These are phyloP conservation scores for Fraxinus angustifolia DNA, from an alignment of 305 asterid species.

Conservation along the genomic window DNA sequence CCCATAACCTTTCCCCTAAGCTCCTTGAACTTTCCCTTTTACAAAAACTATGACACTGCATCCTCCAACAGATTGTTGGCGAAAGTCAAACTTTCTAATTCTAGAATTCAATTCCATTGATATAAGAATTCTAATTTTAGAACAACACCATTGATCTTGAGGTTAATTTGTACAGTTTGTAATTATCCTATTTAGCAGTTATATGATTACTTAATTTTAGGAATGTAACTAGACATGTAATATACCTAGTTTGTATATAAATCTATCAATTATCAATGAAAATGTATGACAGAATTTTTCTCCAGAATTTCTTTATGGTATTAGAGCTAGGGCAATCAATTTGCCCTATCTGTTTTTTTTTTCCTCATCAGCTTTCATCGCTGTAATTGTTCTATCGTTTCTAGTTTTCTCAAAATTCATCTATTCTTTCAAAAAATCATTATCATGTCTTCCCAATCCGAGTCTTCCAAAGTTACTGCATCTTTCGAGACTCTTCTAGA, in stretches of 20 bases:
- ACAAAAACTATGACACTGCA: not conserved
- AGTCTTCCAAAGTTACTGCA: not conserved
- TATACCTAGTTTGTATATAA: too few relatives aligned
- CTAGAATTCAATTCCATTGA: not conserved
- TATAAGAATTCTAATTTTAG: not conserved
- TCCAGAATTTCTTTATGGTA: not conserved
- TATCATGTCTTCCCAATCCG: not conserved
- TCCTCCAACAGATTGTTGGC: not conserved
- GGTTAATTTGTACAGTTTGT: not conserved
- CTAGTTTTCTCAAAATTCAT: not conserved
- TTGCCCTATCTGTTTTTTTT: not conserved
- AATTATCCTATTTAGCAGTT: not conserved
- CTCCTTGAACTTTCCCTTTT: not conserved
- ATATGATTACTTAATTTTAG: not conserved
- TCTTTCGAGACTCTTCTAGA: not conserved
- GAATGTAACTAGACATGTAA: not conserved
- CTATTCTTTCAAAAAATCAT: not conserved
- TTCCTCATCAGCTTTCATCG: not conserved
- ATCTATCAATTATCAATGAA: not conserved
- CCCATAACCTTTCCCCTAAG: not conserved
- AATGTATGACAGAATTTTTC: not conserved
- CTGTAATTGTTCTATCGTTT: not conserved
- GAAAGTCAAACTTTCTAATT: not conserved
- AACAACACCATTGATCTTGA: not conserved
- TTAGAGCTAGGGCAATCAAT: not conserved